Evolutionary conservation across 192 early-diverging fungal species (phyloP).

Genomic region (Podila epicladia): DNA sequence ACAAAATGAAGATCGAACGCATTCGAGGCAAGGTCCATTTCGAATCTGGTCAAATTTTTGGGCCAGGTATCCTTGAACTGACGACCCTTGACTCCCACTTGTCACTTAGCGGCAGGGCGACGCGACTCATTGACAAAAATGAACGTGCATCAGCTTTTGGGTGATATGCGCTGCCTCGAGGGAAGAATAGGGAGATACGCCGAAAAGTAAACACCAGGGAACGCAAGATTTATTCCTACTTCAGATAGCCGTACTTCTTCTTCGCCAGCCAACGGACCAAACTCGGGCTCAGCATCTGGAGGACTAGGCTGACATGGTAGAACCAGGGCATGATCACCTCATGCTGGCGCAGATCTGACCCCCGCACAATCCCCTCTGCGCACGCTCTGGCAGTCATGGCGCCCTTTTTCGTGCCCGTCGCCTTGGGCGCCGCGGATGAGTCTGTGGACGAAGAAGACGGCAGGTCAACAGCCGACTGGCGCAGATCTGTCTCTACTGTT

Average conservation of each 20-base stretch:
- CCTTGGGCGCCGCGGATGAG: background rate
- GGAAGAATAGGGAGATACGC: too few relatives aligned
- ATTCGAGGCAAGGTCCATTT: background rate
- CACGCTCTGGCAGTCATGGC: constrained; percentile 68
- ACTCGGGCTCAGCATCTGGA: constrained; percentile 63
- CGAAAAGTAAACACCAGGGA: too few relatives aligned
- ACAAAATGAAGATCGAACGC: background rate
- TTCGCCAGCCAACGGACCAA: constrained; percentile 74
- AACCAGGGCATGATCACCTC: constrained; percentile 73
- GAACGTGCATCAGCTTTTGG: background rate
- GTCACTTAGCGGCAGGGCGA: background rate
- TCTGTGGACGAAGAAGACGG: background rate
- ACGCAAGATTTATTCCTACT: background rate
- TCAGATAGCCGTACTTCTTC: constrained; percentile 73
- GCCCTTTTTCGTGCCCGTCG: constrained; percentile 61
- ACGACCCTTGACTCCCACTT: background rate
- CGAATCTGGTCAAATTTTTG: background rate
- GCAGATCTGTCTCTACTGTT: constrained; percentile 78
- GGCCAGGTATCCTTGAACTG: background rate
- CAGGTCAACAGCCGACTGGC: constrained; percentile 72
- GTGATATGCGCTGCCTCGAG: too few relatives aligned
- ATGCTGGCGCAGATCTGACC: constrained; percentile 60
- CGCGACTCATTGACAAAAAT: background rate
- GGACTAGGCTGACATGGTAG: constrained; percentile 59
- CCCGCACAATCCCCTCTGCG: constrained; percentile 71